These are phyloP conservation scores for Osmanthus fragrans DNA, from an alignment of 257 asterid genomes.

Conservation along the genomic window DNA sequence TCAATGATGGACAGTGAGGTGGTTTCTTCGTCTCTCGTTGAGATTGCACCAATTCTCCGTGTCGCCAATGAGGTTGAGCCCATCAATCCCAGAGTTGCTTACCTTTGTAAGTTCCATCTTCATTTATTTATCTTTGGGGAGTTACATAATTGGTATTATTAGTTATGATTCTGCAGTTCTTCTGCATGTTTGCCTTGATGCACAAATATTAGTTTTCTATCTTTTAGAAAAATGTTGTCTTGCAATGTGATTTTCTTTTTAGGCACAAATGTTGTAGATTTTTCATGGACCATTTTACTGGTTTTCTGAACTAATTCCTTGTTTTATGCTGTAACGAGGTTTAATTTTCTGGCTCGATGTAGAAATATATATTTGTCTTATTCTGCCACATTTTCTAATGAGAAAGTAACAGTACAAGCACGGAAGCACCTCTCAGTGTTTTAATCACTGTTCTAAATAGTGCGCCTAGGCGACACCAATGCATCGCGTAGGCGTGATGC, in stretches of 20 bases:
- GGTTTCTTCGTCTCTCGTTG: conserved; percentile 92
- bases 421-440: background rate
- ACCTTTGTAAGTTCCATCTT: conserved; percentile 68
- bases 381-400: background rate
- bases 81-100: conserved; percentile 87
- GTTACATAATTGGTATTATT: background rate
- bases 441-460: too few species aligned
- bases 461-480: too few species aligned
- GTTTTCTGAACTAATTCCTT: background rate
- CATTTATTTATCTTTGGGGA: background rate
- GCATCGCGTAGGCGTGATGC: too few species aligned
- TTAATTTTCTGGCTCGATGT: background rate
- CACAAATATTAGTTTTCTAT: background rate
- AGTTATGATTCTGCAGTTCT: background rate
- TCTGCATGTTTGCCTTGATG: background rate
- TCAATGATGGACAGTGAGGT: conserved; percentile 98
- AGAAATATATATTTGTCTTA: background rate
- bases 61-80: conserved; percentile 98
- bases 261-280: background rate
- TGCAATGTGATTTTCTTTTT: background rate
- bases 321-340: background rate
- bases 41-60: conserved; percentile 96
- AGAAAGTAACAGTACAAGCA: background rate
- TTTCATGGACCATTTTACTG: background rate
- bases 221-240: background rate